A percentile compares a stretch with the other conserved stretches of the same genome.
These are phyloP conservation scores for Posidonia australis DNA, from an alignment of 106 monocot species.

Conservation along the genomic window DNA sequence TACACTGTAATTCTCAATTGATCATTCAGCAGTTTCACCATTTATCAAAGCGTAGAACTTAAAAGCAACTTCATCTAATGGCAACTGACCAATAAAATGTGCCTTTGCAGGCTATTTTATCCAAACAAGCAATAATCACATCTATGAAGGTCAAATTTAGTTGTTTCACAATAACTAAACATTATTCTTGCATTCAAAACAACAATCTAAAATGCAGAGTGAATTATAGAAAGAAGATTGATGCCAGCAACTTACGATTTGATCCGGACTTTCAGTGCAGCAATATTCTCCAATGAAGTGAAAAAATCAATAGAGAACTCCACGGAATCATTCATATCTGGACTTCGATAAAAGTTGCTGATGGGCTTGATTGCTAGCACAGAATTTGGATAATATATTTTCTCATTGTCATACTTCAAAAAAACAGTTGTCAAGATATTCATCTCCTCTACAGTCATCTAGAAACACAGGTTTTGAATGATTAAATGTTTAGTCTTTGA, in stretches of 20 bases:
- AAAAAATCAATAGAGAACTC: conserved; percentile 70
- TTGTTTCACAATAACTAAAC: too few relatives aligned
- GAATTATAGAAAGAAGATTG: neutral
- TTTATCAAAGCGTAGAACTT: too few relatives aligned
- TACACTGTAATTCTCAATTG: too few relatives aligned
- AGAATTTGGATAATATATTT: conserved; percentile 91
- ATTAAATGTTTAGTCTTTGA: neutral
- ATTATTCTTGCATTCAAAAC: neutral
- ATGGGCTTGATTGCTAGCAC: conserved; percentile 76
- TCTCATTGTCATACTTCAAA: conserved; percentile 78
- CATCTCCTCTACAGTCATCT: conserved; percentile 99
- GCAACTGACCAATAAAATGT: too few relatives aligned
- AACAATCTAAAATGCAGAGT: too few relatives aligned
- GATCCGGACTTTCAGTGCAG: conserved; percentile 52
- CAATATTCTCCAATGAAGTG: conserved; percentile 77
- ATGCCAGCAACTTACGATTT: conserved; percentile 44
- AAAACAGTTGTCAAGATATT: conserved; percentile 89
- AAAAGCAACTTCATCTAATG: too few relatives aligned
- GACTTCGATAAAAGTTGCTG: conserved; percentile 97
- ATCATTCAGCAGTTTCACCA: neutral
- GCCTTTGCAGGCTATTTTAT: too few relatives aligned
- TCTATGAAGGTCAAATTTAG: too few relatives aligned
- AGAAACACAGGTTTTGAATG: conserved; percentile 6
- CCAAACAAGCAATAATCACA: too few relatives aligned
- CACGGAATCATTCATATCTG: conserved; percentile 75